phyloP scores from a whole-genome alignment of 179 eudicot genomes.

The Heliamphora pulchella region DNA sequence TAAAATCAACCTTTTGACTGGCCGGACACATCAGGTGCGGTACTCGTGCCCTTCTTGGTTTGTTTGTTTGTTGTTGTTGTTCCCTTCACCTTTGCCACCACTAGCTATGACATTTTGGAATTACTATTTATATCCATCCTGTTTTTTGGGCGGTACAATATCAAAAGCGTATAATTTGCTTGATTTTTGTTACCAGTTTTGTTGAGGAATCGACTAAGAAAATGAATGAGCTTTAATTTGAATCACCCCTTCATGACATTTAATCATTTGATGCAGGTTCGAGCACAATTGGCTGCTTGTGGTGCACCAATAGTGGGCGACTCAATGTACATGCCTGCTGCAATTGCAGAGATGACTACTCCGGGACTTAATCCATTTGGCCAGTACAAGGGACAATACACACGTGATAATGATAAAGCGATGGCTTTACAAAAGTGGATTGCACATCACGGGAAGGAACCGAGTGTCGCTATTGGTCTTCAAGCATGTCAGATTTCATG shows the following conservation, averaged over 20 bases:
- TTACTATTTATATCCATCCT: no score
- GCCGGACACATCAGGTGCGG: constrained; percentile 93
- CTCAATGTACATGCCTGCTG: constrained; percentile 91
- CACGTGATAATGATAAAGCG: constrained; percentile 40
- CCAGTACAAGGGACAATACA: constrained; percentile 30
- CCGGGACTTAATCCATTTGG: constrained; percentile 75
- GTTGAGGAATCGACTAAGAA: background rate
- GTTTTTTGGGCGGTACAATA: background rate
- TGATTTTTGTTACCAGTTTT: background rate
- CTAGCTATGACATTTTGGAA: background rate
- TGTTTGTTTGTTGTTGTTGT: constrained; percentile 7
- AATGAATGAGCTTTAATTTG: background rate
- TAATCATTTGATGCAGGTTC: constrained; percentile 42
- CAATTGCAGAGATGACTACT: constrained; percentile 48
- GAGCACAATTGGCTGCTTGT: constrained; percentile 89
- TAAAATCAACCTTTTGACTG: constrained; percentile 79
- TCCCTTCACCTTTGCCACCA: background rate
- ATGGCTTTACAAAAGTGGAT: constrained; percentile 63
- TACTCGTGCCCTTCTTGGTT: constrained; percentile 8
- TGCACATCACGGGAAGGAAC: constrained; percentile 77
- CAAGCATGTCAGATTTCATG: constrained; percentile 95
- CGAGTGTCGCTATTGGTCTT: constrained; percentile 76
- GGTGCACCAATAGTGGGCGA: constrained; percentile 94
- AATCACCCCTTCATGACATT: background rate
- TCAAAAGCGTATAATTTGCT: background rate